Evolutionary conservation across 1,284 basidiomycete species (phyloP).

Genomic region (Sporisorium reilianum): DNA sequence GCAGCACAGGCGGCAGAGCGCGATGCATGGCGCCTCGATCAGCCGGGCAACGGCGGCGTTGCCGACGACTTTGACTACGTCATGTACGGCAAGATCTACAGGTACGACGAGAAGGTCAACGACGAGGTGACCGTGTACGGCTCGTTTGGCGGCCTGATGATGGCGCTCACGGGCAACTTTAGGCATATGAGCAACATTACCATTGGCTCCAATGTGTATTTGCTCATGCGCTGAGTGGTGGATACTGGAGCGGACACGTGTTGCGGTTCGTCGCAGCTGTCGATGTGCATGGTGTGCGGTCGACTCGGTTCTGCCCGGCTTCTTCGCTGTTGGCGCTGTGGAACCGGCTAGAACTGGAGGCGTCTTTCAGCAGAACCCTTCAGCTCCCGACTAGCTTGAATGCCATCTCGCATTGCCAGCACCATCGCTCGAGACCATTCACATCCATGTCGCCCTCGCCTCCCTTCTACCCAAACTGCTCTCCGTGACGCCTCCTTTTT

Average conservation of each 20-base stretch:
- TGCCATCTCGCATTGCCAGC: not conserved
- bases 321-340: not conserved
- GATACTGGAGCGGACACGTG: not conserved
- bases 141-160: constrained; percentile 94
- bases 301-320: not conserved
- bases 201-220: constrained; percentile 90
- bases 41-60: constrained; percentile 84
- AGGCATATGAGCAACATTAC: constrained; percentile 92
- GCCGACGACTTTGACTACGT: constrained; percentile 99
- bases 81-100: constrained; percentile 99
- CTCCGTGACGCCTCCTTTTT: not conserved
- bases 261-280: not conserved
- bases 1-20: constrained; percentile 70
- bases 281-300: not conserved
- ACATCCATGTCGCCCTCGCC: not conserved
- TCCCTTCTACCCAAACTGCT: not conserved
- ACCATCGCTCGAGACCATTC: not conserved
- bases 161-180: constrained; percentile 92
- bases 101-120: constrained; percentile 87
- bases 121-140: constrained; percentile 92
- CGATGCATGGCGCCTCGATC: constrained; percentile 87
- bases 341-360: not conserved
- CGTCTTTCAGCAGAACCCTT: not conserved
- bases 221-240: constrained; percentile 77
- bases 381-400: not conserved